Evolutionary conservation across 371 early-diverging fungal genomes (phyloP).

Genomic region (Fennellomyces sp.): DNA sequence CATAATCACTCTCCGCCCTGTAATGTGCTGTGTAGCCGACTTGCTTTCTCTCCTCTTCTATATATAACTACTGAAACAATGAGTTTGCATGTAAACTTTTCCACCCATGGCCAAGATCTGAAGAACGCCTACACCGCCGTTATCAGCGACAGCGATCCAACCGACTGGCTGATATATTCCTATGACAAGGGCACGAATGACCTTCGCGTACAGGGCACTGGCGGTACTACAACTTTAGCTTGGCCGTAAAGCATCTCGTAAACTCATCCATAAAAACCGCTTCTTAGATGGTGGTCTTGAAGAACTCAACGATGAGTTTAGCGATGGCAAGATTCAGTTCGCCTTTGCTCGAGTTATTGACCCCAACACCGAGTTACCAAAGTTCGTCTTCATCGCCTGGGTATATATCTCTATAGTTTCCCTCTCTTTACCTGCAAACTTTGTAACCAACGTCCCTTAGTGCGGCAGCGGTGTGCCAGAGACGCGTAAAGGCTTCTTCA

Average conservation of each 20-base stretch:
- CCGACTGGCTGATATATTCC: slow-evolving; percentile 81
- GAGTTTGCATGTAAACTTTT: slow-evolving; percentile 72
- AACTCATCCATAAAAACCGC: too few relatives aligned
- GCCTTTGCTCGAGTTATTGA: slow-evolving; percentile 87
- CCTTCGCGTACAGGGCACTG: slow-evolving; percentile 73
- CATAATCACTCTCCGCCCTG: not conserved
- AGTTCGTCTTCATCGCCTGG: slow-evolving; percentile 94
- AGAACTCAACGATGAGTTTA: slow-evolving; percentile 89
- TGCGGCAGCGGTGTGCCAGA: slow-evolving; percentile 96
- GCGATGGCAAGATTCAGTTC: slow-evolving; percentile 88
- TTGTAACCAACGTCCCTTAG: slow-evolving; percentile 30
- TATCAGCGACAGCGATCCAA: slow-evolving; percentile 56
- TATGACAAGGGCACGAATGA: slow-evolving; percentile 87
- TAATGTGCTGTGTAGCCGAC: not conserved
- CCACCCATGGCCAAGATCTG: slow-evolving; percentile 62
- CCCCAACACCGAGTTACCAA: slow-evolving; percentile 85
- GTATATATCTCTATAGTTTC: slow-evolving; percentile 40
- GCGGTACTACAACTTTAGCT: too few relatives aligned
- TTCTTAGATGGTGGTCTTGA: slow-evolving; percentile 75
- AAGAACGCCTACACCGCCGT: slow-evolving; percentile 71
- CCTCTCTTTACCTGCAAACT: not conserved
- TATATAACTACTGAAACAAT: slow-evolving; percentile 25
- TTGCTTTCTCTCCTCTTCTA: not conserved
- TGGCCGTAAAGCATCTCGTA: too few relatives aligned
- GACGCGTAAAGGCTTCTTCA: slow-evolving; percentile 85